Percentiles rank a stretch among this genome's conserved stretches.
phyloP scores from a whole-genome alignment of 441 rosid species.

The Raphanus hybrid region DNA sequence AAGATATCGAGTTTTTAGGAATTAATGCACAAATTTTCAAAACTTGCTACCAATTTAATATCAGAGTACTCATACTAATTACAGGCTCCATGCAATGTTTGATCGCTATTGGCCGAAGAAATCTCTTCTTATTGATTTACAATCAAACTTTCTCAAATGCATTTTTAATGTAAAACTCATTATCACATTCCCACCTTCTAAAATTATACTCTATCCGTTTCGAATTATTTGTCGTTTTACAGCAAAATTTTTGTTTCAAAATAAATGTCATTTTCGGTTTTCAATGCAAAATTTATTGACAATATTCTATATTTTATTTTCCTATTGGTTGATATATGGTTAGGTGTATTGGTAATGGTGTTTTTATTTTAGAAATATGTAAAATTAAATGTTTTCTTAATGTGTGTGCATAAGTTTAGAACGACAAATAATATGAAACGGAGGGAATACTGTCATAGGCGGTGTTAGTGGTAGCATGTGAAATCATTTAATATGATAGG shows the following conservation, averaged over 20 bases:
- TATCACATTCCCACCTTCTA: background rate
- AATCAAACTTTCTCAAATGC: background rate
- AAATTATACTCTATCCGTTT: no score
- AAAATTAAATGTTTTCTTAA: no score
- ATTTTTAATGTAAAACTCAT: background rate
- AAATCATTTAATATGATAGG: constrained; percentile 32
- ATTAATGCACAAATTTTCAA: background rate
- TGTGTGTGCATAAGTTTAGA: no score
- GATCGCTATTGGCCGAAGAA: background rate
- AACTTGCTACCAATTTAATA: background rate
- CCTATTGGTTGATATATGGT: no score
- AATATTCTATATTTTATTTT: no score
- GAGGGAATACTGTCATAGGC: background rate
- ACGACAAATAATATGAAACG: no score
- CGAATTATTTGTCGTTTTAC: no score
- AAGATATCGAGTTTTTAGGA: background rate
- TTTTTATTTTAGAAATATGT: no score
- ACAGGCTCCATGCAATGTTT: background rate
- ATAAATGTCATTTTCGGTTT: no score
- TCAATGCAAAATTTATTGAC: no score
- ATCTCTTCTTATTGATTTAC: background rate
- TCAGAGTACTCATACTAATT: background rate
- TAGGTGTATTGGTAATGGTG: no score
- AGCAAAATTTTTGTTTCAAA: no score
- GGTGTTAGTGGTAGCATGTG: constrained; percentile 23